phyloP scores from a whole-genome alignment of 345 rosid species.

The Durio zibethinus region DNA sequence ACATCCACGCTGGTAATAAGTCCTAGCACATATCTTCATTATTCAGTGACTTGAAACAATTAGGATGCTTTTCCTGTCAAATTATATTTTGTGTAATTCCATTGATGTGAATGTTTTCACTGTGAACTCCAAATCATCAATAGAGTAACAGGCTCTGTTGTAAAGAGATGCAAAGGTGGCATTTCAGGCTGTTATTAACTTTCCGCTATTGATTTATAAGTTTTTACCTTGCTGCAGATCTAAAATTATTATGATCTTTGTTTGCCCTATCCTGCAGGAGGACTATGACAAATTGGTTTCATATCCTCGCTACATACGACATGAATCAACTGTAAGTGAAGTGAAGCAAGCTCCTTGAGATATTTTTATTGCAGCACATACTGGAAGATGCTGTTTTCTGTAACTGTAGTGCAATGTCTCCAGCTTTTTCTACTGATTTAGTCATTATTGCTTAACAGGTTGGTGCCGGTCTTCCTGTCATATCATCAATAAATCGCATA shows the following conservation, averaged over 20 bases:
- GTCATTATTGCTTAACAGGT: constrained; percentile 16
- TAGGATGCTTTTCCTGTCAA: not conserved
- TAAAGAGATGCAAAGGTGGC: not conserved
- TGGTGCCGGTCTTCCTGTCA: constrained; percentile 97
- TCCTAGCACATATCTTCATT: constrained; percentile 3
- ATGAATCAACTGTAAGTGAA: constrained; percentile 86
- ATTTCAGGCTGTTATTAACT: constrained; percentile 4
- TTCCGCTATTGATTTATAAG: not conserved
- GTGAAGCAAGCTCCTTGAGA: not conserved
- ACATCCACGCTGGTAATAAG: constrained; percentile 65
- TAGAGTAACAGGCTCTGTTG: not conserved
- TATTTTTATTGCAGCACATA: not conserved
- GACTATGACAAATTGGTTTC: constrained; percentile 61
- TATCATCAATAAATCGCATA: constrained; percentile 72
- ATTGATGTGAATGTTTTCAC: not conserved
- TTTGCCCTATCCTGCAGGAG: constrained; percentile 46
- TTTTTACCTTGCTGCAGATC: not conserved
- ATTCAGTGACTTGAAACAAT: not conserved
- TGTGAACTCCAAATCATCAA: not conserved
- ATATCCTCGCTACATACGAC: constrained; percentile 61
- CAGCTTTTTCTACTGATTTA: not conserved
- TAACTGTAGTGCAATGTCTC: not conserved
- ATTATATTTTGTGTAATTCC: not conserved
- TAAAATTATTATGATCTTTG: not conserved
- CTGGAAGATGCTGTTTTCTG: constrained; percentile 23